Conservation (phyloP, 2,329 filamentous ascomycete species). For the Dichotomopilus funicola region DNA sequence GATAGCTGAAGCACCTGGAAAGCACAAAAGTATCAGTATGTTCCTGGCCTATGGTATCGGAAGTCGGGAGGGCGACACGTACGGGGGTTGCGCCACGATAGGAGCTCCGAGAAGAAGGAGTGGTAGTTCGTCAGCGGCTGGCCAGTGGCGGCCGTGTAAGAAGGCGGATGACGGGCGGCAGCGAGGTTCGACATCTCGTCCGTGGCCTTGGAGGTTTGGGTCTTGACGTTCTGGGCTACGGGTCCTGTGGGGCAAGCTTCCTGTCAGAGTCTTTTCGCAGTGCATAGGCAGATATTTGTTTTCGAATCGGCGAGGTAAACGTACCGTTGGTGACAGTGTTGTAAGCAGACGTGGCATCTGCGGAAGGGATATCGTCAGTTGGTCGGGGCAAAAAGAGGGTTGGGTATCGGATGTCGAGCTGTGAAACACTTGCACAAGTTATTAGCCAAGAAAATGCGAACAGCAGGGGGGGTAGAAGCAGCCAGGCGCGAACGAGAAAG, state of each 20-base stretch:
- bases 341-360: slow-evolving; percentile 46
- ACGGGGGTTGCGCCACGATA: slow-evolving; percentile 65
- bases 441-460: not conserved
- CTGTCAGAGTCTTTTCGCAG: slow-evolving; percentile 15
- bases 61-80: slow-evolving; percentile 28
- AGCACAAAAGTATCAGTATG: slow-evolving; percentile 7
- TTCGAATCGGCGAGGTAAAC: not conserved
- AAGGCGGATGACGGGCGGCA: slow-evolving; percentile 49
- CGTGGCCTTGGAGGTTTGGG: slow-evolving; percentile 49
- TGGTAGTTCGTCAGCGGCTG: slow-evolving; percentile 63
- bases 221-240: slow-evolving; percentile 52
- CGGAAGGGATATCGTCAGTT: slow-evolving; percentile 28
- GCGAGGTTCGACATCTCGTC: slow-evolving; percentile 53
- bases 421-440: slow-evolving; percentile 33
- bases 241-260: slow-evolving; percentile 38
- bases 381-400: slow-evolving; percentile 12
- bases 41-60: slow-evolving; percentile 11
- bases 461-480: not conserved
- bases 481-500: no score
- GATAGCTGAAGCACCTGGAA: slow-evolving; percentile 55
- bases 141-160: slow-evolving; percentile 49
- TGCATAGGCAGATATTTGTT: not conserved
- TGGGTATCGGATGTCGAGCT: slow-evolving; percentile 3
- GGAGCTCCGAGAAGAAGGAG: slow-evolving; percentile 62
- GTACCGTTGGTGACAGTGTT: slow-evolving; percentile 43